Conservation (phyloP, 306 rosid genomes). For the Spatholobus suberectus region DNA sequence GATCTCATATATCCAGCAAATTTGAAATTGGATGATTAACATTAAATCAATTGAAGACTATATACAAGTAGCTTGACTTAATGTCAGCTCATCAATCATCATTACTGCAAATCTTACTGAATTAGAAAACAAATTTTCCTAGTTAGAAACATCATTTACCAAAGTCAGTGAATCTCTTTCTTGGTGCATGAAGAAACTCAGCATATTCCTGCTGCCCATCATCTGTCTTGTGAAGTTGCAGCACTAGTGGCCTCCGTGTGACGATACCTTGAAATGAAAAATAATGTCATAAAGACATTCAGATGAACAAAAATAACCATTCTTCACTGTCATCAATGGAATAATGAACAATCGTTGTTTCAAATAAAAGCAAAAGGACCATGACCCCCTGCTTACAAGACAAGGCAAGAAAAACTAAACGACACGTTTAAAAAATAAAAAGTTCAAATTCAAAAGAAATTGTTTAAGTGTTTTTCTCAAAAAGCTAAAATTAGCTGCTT, state of each 20-base stretch:
- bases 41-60: slow-evolving; percentile 1
- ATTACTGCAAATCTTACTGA: not conserved
- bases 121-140: slow-evolving; percentile 1
- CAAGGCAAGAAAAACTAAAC: not conserved
- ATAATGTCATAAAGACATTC: not conserved
- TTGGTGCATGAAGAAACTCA: slow-evolving; percentile 81
- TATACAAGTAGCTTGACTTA: not conserved
- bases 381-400: not conserved
- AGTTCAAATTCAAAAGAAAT: too few relatives aligned
- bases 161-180: slow-evolving; percentile 71
- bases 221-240: slow-evolving; percentile 79
- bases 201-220: slow-evolving; percentile 70
- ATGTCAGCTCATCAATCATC: slow-evolving; percentile 13
- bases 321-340: not conserved
- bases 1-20: not conserved
- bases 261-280: slow-evolving; percentile 59
- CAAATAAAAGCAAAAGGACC: not conserved
- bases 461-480: not conserved
- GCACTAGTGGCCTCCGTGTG: slow-evolving; percentile 70
- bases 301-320: not conserved
- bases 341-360: not conserved
- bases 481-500: not conserved
- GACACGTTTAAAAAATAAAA: not conserved
- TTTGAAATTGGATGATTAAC: not conserved
- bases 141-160: slow-evolving; percentile 47